A percentile compares a stretch with the other conserved stretches of the same genome.
phyloP scores from a whole-genome alignment of 2,329 filamentous ascomycete species.

The Annulohypoxylon truncatum region DNA sequence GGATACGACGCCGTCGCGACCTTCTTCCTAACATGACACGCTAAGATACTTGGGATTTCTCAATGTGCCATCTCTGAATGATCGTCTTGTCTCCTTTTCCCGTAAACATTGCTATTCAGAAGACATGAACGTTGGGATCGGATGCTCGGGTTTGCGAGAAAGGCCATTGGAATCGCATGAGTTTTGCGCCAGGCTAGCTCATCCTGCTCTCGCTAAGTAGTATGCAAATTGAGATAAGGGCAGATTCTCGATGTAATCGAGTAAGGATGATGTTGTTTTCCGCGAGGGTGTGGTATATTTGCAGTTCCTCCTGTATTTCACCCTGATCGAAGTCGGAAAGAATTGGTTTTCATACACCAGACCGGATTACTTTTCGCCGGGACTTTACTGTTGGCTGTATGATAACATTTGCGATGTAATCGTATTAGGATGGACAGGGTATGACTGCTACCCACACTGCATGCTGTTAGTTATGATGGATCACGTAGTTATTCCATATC shows the following conservation, averaged over 20 bases:
- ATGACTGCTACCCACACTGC: conserved; percentile 13
- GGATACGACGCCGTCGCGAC: neutral
- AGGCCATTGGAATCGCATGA: neutral
- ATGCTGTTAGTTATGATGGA: neutral
- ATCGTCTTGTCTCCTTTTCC: neutral
- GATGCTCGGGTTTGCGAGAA: neutral
- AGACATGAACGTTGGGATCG: neutral
- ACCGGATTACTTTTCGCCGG: neutral
- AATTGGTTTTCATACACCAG: neutral
- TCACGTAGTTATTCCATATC: neutral
- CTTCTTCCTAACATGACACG: neutral
- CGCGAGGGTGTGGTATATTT: neutral
- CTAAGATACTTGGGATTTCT: neutral
- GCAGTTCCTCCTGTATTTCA: neutral
- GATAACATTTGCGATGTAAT: neutral
- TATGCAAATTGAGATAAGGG: conserved; percentile 16
- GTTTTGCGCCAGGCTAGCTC: neutral
- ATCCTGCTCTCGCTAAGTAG: neutral
- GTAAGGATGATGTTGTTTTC: neutral
- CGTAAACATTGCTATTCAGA: neutral
- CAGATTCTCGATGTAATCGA: neutral
- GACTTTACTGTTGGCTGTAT: neutral
- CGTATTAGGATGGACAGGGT: conserved; percentile 3
- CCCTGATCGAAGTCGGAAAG: neutral
- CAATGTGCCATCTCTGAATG: conserved; percentile 16